Conservation (phyloP, 1,284 basidiomycete species). For the Cutaneotrichosporon spelunceum region DNA sequence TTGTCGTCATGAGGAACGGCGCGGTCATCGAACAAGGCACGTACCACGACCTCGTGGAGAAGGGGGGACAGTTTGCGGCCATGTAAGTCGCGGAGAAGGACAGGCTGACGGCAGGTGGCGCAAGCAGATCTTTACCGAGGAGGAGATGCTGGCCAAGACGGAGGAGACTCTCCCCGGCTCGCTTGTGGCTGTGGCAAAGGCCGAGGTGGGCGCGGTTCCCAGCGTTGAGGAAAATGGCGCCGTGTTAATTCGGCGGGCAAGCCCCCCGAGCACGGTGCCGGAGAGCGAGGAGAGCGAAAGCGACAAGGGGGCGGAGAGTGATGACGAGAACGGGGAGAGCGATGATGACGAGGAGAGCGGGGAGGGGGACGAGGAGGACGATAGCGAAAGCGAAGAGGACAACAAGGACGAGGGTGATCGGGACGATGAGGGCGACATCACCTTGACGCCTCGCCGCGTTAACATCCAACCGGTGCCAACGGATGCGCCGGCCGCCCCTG, state of each 20-base stretch:
- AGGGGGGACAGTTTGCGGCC: slow-evolving; percentile 50
- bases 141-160: slow-evolving; percentile 38
- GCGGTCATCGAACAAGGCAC: slow-evolving; percentile 80
- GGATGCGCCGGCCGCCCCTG: background rate
- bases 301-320: background rate
- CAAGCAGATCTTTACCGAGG: slow-evolving; percentile 48
- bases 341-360: too few relatives aligned
- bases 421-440: too few relatives aligned
- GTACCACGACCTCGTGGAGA: slow-evolving; percentile 72
- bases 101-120: slow-evolving; percentile 42
- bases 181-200: background rate
- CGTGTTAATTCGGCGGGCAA: slow-evolving; percentile 3
- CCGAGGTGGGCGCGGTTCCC: background rate
- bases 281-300: slow-evolving; percentile 5
- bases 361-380: slow-evolving; percentile 3
- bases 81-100: slow-evolving; percentile 33
- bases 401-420: background rate
- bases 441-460: background rate
- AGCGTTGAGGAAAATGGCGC: background rate
- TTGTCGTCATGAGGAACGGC: slow-evolving; percentile 84
- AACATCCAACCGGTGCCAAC: background rate
- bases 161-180: slow-evolving; percentile 3
- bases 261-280: slow-evolving; percentile 5
- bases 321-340: background rate
- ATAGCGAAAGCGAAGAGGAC: background rate